A percentile compares a stretch with the other conserved stretches of the same genome.
phyloP scores from a whole-genome alignment of 805 yeast species.

The Metschnikowia proteae region DNA sequence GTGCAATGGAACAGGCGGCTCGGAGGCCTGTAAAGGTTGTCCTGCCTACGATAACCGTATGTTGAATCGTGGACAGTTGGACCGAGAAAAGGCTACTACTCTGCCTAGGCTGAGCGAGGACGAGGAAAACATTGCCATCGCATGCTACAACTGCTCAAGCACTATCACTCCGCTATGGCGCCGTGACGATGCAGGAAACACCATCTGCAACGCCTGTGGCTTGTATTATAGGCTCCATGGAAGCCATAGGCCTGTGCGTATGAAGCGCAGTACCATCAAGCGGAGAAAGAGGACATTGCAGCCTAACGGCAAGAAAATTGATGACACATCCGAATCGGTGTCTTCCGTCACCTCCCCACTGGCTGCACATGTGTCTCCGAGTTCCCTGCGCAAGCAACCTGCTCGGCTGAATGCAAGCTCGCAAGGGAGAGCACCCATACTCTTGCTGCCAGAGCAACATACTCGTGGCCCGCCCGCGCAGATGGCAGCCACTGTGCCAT shows the following conservation, averaged over 20 bases:
- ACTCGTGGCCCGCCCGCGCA: not conserved
- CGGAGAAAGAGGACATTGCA: slow-evolving; percentile 55
- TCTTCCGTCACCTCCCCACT: not conserved
- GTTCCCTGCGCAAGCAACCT: not conserved
- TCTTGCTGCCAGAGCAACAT: slow-evolving; percentile 3
- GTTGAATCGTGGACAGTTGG: slow-evolving; percentile 18
- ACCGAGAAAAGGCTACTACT: not conserved
- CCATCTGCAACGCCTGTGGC: slow-evolving; percentile 88
- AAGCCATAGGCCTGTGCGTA: slow-evolving; percentile 66
- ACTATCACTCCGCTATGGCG: slow-evolving; percentile 88
- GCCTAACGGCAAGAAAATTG: not conserved
- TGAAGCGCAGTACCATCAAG: slow-evolving; percentile 71
- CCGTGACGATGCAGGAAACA: slow-evolving; percentile 74
- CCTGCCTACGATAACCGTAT: slow-evolving; percentile 78
- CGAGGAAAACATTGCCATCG: slow-evolving; percentile 54
- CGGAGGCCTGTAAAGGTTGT: slow-evolving; percentile 75
- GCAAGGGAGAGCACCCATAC: not conserved
- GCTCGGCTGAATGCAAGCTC: not conserved
- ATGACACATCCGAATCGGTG: not conserved
- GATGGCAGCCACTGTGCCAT: not conserved
- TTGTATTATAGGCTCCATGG: slow-evolving; percentile 74
- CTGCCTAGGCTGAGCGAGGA: slow-evolving; percentile 12
- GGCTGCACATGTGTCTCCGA: not conserved
- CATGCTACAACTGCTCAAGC: slow-evolving; percentile 80
- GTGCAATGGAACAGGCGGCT: slow-evolving; percentile 87